Evolutionary conservation across 176 grass and related monocot genomes (phyloP).

Genomic region (Carex scoparia): DNA sequence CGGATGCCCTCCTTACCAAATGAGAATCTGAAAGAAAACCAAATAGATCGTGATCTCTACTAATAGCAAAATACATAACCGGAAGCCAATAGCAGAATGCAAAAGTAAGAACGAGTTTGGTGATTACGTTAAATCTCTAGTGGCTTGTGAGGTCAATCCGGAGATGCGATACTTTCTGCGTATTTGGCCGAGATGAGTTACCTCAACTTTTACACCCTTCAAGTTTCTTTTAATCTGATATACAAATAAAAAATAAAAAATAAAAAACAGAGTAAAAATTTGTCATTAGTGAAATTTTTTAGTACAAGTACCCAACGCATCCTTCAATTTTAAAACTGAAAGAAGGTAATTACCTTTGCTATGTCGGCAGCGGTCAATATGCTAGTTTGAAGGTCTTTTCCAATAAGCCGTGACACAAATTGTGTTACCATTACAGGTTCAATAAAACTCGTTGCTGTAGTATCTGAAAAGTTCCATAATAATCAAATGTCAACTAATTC

Average conservation of each 20-base stretch:
- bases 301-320: background rate
- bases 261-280: background rate
- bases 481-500: background rate
- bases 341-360: slow-evolving; percentile 26
- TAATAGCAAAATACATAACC: background rate
- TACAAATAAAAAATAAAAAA: background rate
- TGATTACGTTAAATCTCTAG: slow-evolving; percentile 31
- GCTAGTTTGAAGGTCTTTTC: background rate
- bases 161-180: slow-evolving; percentile 37
- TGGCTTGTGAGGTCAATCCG: slow-evolving; percentile 11
- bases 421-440: slow-evolving; percentile 31
- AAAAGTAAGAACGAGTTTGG: background rate
- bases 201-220: slow-evolving; percentile 54
- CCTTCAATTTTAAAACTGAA: background rate
- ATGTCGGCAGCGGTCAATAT: slow-evolving; percentile 16
- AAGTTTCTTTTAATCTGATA: slow-evolving; percentile 49
- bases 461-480: slow-evolving; percentile 35
- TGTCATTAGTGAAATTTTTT: background rate
- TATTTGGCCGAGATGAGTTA: slow-evolving; percentile 31
- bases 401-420: slow-evolving; percentile 32
- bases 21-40: background rate
- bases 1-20: background rate
- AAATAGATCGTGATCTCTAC: background rate
- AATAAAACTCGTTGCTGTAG: slow-evolving; percentile 52
- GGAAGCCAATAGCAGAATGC: background rate